Evolutionary conservation across 257 asterid genomes (phyloP), one percentile per base, ranked within the genome.

Genomic region (Jacaranda mimosifolia): DNA sequence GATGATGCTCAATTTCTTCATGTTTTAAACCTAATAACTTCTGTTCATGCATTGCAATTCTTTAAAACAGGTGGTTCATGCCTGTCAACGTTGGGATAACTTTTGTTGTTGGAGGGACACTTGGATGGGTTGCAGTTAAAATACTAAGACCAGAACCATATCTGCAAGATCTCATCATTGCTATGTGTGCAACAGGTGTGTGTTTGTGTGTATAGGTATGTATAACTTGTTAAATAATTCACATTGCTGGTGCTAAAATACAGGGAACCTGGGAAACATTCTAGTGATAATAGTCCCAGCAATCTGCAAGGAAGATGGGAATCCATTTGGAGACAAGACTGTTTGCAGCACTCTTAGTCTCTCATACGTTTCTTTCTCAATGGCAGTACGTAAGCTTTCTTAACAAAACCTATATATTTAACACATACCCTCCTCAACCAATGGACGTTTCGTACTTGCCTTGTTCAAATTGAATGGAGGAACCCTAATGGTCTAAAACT

Each of bases 261-360:
- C 40, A 93, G 98, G 98, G 58, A 94, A 94, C 83, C 70, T 92
- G 91, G 98, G 98, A 26, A 92, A 90, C 83, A 89, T 94, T 68
- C 63, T 89, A 71, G 59, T 94, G 86, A 87, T 94, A 63, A 80
- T 94, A 52, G 71, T 94, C 74, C 97, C 98, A 7, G 97, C 98
- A 42, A 87, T 90, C 36, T 94, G 98, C 81, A 66, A 82, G 35
- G 92, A 94, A 86, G 81, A 79, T 36, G 92, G 92, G 3, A 90
- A 83, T 77, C 98, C 98, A 9, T 94, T 94, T 63, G 98, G 98
- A 5, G 96, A 90, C 59, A 89, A 75, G 74, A 10, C 21, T 7
- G 76, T 52, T 58, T 94, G 98, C 81, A 63, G 87, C 48, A 56
- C 85, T 1, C 19, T 40, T 56, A 96, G 94, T 11, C 83, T 92